Conservation (phyloP, 768 basidiomycete genomes). For the Hydnum rufescens region DNA sequence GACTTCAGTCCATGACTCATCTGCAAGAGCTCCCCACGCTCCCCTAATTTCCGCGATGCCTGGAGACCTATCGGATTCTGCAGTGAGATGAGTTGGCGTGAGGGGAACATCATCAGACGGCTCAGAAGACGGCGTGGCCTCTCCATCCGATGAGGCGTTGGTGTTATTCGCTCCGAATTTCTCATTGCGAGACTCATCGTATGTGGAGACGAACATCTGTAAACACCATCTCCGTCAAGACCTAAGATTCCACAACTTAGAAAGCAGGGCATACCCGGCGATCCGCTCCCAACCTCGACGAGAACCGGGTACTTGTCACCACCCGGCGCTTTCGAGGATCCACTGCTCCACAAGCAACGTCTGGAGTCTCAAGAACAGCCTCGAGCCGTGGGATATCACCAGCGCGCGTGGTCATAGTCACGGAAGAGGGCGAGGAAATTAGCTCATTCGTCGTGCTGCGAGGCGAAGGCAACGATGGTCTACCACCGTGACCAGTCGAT, state of each 20-base stretch:
- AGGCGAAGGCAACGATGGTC: slow-evolving; percentile 5
- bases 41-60: slow-evolving; percentile 44
- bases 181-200: slow-evolving; percentile 24
- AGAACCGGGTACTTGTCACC: slow-evolving; percentile 75
- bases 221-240: not conserved
- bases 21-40: slow-evolving; percentile 52
- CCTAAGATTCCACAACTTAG: not conserved
- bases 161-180: slow-evolving; percentile 1
- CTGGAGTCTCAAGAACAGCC: slow-evolving; percentile 68
- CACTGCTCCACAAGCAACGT: slow-evolving; percentile 76
- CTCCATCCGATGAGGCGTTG: not conserved
- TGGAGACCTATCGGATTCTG: slow-evolving; percentile 38
- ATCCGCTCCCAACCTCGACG: slow-evolving; percentile 63
- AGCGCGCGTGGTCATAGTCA: not conserved
- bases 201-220: slow-evolving; percentile 72
- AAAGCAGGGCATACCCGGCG: slow-evolving; percentile 36
- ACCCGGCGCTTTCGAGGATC: slow-evolving; percentile 69
- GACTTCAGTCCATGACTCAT: slow-evolving; percentile 14
- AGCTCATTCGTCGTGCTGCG: slow-evolving; percentile 6
- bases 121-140: not conserved
- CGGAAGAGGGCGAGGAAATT: slow-evolving; percentile 12
- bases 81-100: slow-evolving; percentile 18
- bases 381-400: slow-evolving; percentile 23
- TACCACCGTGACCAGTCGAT: not conserved
- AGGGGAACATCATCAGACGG: slow-evolving; percentile 5